phyloP scores from a whole-genome alignment of 345 rosid genomes.

The Aethionema arabicum region DNA sequence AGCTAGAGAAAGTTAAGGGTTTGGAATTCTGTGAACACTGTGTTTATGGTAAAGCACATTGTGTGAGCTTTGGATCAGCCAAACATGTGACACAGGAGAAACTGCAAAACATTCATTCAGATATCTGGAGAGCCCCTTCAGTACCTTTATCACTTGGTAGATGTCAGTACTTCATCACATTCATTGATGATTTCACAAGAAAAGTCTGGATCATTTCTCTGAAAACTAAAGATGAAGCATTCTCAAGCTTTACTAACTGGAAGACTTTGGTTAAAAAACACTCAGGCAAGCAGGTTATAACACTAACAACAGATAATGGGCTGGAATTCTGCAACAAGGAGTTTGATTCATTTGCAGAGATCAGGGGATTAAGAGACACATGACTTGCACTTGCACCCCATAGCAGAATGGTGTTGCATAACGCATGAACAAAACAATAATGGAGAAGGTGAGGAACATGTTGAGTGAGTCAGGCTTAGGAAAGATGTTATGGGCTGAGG shows the following conservation, averaged over 20 bases:
- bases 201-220: neutral
- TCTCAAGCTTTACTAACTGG: neutral
- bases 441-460: neutral
- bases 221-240: neutral
- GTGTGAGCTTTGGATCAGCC: neutral
- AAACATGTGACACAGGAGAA: neutral
- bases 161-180: neutral
- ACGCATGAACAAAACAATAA: neutral
- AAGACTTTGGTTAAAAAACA: neutral
- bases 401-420: neutral
- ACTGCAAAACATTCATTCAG: neutral
- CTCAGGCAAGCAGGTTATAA: neutral
- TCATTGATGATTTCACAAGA: neutral
- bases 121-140: neutral
- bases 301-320: neutral
- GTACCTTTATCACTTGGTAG: too few relatives aligned
- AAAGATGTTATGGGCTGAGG: neutral
- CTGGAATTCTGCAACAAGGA: neutral
- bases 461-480: neutral
- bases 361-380: neutral
- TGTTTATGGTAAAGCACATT: neutral
- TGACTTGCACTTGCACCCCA: neutral
- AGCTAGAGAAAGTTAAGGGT: neutral
- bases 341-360: neutral
- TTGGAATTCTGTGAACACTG: neutral